phyloP scores from a whole-genome alignment of 179 eudicot species.

The Beta macrorhiza region DNA sequence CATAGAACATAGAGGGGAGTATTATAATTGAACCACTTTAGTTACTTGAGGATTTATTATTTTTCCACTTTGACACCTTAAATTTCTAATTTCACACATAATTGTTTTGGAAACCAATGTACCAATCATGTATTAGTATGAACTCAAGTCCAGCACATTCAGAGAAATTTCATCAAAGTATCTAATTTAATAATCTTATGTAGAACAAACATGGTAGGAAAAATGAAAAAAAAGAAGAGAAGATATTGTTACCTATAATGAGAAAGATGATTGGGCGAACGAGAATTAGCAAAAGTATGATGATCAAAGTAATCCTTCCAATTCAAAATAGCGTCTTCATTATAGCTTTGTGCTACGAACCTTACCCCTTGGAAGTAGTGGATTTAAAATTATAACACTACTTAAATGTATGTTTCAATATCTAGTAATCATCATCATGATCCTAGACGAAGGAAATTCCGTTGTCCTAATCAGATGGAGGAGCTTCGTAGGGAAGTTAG shows the following conservation, averaged over 20 bases:
- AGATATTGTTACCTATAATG: neutral
- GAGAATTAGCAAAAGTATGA: neutral
- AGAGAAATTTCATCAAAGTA: neutral
- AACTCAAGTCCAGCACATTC: neutral
- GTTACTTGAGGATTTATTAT: too few species aligned
- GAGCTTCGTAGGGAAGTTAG: neutral
- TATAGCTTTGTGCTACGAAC: neutral
- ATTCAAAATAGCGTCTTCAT: neutral
- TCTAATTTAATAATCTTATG: neutral
- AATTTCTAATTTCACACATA: too few species aligned
- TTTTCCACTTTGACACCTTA: too few species aligned
- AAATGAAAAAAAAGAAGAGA: too few species aligned
- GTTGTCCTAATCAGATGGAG: neutral
- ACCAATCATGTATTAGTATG: too few species aligned
- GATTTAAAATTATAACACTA: neutral
- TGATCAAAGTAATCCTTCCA: neutral
- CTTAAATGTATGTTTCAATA: neutral
- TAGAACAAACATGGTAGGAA: neutral
- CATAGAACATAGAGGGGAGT: too few species aligned
- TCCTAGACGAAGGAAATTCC: neutral
- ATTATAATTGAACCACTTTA: too few species aligned
- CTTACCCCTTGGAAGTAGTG: neutral
- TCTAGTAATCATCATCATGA: neutral
- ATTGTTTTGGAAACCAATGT: too few species aligned
- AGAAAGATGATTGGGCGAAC: neutral